Evolutionary conservation across 257 asterid genomes (phyloP).

Genomic region (Echites panduratus): DNA sequence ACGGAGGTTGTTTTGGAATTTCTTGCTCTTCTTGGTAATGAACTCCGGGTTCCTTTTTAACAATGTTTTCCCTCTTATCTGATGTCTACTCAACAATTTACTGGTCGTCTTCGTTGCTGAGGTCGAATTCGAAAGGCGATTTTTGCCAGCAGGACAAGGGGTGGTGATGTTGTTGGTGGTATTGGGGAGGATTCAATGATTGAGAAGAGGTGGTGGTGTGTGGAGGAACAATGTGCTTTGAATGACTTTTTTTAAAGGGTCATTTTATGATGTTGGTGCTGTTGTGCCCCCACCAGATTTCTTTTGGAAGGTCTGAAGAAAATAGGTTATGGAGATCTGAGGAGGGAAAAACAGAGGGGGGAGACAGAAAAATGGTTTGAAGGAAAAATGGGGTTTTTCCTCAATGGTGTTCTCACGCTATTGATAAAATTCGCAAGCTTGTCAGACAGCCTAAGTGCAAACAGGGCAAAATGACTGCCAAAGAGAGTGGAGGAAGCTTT

Average conservation of each 20-base stretch:
- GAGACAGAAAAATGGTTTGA: conserved; percentile 8
- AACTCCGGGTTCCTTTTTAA: background rate
- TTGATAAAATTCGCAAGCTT: too few species aligned
- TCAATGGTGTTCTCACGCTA: too few species aligned
- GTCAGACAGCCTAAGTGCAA: too few species aligned
- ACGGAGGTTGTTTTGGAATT: conserved; percentile 47
- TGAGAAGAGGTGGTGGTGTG: conserved; percentile 10
- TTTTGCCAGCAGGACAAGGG: conserved; percentile 6
- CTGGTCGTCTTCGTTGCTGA: conserved; percentile 43
- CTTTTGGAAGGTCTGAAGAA: conserved; percentile 42
- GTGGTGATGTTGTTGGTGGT: background rate
- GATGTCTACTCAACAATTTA: conserved; percentile 15
- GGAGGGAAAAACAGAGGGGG: background rate
- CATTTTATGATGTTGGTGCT: conserved; percentile 21
- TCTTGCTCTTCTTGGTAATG: too few species aligned
- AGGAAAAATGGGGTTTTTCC: too few species aligned
- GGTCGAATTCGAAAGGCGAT: conserved; percentile 38
- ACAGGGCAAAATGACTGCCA: too few species aligned
- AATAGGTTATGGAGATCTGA: conserved; percentile 62
- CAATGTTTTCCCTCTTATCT: background rate
- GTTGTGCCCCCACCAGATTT: conserved; percentile 49
- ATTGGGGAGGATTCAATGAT: conserved; percentile 4
- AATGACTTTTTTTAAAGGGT: conserved; percentile 26
- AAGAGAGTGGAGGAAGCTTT: too few species aligned
- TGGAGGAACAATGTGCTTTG: conserved; percentile 10